Evolutionary conservation across 805 yeast genomes (phyloP).

Genomic region (Yarrowia phangngaensis): DNA sequence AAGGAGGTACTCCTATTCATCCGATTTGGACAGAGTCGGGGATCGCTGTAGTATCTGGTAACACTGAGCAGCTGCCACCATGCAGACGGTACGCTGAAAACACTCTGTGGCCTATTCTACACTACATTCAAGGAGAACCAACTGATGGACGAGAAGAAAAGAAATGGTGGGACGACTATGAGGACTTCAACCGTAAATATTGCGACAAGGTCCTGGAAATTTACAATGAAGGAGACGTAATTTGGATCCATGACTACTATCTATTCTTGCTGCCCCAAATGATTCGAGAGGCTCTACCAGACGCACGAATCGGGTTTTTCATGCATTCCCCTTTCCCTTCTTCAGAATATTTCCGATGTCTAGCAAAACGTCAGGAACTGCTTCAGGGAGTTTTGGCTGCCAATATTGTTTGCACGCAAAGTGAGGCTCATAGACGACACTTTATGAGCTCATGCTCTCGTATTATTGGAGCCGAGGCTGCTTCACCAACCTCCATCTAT

Average conservation of each 20-base stretch:
- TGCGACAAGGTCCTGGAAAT: constrained; percentile 69
- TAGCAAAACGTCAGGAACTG: constrained; percentile 76
- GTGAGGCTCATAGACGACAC: constrained; percentile 81
- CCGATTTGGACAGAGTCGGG: constrained; percentile 77
- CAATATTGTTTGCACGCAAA: constrained; percentile 80
- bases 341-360: constrained; percentile 85
- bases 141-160: constrained; percentile 66
- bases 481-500: constrained; percentile 45
- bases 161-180: constrained; percentile 86
- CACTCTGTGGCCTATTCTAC: constrained; percentile 90
- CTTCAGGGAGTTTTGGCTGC: constrained; percentile 94
- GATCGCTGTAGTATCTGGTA: constrained; percentile 7
- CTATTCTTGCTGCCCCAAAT: constrained; percentile 76
- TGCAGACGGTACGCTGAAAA: constrained; percentile 92
- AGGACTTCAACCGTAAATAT: constrained; percentile 83
- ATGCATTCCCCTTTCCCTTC: constrained; percentile 94
- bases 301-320: constrained; percentile 71
- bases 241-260: constrained; percentile 92
- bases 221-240: constrained; percentile 82
- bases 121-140: constrained; percentile 78
- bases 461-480: constrained; percentile 69
- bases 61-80: constrained; percentile 63
- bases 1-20: constrained; percentile 44
- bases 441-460: constrained; percentile 87
- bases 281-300: constrained; percentile 69